Evolutionary conservation across 305 asterid species (phyloP).

Genomic region (Solanum hybrid): DNA sequence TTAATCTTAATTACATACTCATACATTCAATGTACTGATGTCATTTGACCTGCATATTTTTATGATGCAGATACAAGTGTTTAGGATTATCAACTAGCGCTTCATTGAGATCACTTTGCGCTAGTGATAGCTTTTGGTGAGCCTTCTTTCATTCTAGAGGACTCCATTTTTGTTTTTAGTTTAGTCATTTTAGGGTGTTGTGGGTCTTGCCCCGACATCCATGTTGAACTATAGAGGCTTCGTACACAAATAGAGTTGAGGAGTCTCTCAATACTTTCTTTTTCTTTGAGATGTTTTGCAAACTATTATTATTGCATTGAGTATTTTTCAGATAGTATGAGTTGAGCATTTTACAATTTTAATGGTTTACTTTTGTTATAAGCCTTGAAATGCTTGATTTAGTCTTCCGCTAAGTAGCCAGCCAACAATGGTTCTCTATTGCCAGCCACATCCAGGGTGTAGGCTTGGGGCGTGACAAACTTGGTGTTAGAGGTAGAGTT

Average conservation of each 20-base stretch:
- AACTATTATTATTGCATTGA: too few species aligned
- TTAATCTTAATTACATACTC: neutral
- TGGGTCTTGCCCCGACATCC: neutral
- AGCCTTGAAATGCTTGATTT: neutral
- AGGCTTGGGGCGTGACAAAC: neutral
- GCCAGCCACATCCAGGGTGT: neutral
- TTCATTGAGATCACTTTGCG: neutral
- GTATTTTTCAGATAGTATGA: neutral
- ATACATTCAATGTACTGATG: neutral
- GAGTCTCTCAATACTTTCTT: neutral
- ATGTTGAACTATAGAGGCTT: neutral
- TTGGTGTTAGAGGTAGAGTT: neutral
- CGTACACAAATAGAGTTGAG: neutral
- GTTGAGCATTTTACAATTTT: neutral
- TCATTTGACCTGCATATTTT: neutral
- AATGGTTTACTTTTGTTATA: neutral
- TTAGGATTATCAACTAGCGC: neutral
- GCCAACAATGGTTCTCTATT: neutral
- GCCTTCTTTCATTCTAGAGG: neutral
- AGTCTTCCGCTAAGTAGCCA: neutral
- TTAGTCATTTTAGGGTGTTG: neutral
- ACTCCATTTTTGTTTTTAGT: neutral
- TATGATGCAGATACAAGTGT: neutral
- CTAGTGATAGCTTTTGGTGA: neutral
- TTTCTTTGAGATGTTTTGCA: neutral